Percentiles rank a stretch among this genome's conserved stretches.
phyloP scores from a whole-genome alignment of 768 basidiomycete genomes.

The Phlebiopsis flavidoalba region DNA sequence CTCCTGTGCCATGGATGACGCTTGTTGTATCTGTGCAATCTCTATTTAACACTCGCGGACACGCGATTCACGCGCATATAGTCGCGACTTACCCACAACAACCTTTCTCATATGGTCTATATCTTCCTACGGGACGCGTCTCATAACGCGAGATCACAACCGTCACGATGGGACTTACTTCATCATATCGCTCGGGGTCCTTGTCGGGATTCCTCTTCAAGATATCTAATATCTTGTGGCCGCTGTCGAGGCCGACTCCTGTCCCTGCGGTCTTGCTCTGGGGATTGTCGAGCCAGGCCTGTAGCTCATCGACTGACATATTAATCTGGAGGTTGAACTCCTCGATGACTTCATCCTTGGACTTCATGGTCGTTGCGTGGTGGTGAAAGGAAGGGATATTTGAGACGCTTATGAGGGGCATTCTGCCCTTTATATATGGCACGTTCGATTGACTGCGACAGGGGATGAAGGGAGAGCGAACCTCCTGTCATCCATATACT shows the following conservation, averaged over 20 bases:
- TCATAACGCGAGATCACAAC: neutral
- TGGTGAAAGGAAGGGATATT: neutral
- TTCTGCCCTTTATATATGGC: neutral
- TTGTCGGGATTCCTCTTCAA: conserved; percentile 29
- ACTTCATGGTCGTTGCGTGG: conserved; percentile 19
- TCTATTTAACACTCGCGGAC: neutral
- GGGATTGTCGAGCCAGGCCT: conserved; percentile 27
- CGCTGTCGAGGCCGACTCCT: conserved; percentile 28
- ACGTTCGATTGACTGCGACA: neutral
- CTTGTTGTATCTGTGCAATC: conserved; percentile 21
- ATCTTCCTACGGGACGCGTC: conserved; percentile 17
- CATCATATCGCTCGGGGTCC: conserved; percentile 26
- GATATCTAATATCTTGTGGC: conserved; percentile 28
- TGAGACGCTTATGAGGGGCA: neutral
- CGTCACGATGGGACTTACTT: conserved; percentile 12
- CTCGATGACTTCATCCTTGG: conserved; percentile 24
- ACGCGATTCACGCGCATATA: neutral
- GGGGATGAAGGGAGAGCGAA: neutral
- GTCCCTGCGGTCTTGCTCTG: conserved; percentile 27
- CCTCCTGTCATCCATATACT: neutral
- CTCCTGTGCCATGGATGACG: conserved; percentile 29
- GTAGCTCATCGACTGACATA: conserved; percentile 28
- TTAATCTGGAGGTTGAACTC: conserved; percentile 28
- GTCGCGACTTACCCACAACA: conserved; percentile 20
- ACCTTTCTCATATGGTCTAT: conserved; percentile 31